phyloP scores from a whole-genome alignment of 2,329 filamentous ascomycete genomes.

The Trichoderma sp. region DNA sequence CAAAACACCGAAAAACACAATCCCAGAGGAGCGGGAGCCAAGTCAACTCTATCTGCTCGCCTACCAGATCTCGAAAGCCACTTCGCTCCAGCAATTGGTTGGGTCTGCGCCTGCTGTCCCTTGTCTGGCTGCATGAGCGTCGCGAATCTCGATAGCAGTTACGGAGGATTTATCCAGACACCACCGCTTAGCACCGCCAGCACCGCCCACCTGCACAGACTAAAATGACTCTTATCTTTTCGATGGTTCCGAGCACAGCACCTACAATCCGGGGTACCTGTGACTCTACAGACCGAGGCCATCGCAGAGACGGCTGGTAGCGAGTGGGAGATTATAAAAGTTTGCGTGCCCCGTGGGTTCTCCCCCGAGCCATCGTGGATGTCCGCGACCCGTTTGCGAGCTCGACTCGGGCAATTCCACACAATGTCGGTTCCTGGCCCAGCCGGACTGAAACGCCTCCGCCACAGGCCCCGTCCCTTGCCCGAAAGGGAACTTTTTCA shows the following conservation, averaged over 20 bases:
- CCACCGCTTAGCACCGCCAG: neutral
- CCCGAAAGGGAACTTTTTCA: conserved; percentile 17
- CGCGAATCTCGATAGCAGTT: neutral
- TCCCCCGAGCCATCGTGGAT: neutral
- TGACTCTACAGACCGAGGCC: neutral
- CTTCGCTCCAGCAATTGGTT: neutral
- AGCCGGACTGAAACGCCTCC: neutral
- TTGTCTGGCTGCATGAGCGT: neutral
- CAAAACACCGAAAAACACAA: neutral
- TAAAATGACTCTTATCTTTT: neutral
- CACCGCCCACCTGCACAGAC: neutral
- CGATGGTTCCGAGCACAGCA: neutral
- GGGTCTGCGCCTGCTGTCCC: neutral
- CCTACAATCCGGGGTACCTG: neutral
- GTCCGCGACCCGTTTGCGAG: neutral
- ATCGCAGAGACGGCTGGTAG: neutral
- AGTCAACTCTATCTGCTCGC: conserved; percentile 18
- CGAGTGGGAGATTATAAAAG: neutral
- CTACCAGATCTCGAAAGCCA: neutral
- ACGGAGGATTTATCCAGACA: neutral
- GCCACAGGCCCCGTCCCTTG: neutral
- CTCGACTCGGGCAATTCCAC: neutral
- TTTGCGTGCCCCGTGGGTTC: neutral
- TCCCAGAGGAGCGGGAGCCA: neutral
- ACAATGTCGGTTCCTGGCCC: neutral